These are phyloP conservation scores for Fusarium sp. DNA, from an alignment of 2,329 filamentous ascomycete species.

Conservation along the genomic window DNA sequence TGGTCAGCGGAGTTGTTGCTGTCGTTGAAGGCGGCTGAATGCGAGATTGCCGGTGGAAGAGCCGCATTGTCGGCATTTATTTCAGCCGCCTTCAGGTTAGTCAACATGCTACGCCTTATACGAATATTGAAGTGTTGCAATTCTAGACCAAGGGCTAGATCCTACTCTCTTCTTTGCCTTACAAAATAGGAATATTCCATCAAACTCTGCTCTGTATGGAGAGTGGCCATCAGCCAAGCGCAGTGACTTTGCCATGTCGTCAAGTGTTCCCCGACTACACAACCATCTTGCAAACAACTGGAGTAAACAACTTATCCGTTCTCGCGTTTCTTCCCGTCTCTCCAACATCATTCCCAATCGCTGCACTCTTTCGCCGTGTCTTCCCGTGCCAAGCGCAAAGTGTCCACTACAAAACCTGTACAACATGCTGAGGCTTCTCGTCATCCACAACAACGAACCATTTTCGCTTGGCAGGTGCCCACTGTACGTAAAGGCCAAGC, in stretches of 20 bases:
- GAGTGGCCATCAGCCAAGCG: neutral
- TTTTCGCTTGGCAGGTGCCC: neutral
- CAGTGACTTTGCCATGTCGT: neutral
- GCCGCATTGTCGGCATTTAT: neutral
- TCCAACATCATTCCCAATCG: neutral
- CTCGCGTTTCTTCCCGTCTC: neutral
- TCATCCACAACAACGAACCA: neutral
- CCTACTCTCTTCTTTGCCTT: neutral
- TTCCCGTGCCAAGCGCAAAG: constrained; percentile 13
- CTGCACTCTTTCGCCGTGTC: neutral
- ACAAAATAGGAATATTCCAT: neutral
- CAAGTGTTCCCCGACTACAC: neutral
- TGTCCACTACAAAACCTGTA: neutral
- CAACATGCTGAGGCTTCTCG: neutral
- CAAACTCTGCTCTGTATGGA: no score
- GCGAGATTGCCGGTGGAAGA: neutral
- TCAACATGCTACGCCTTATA: no score
- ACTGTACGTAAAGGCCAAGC: constrained; percentile 6
- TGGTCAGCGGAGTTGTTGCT: no score
- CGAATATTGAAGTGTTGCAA: no score
- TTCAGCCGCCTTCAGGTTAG: no score
- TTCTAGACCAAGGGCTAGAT: no score
- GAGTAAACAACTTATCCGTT: neutral
- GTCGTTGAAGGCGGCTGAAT: neutral
- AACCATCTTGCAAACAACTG: no score